Percentiles rank a stretch among this genome's conserved stretches.
Evolutionary conservation across 352 stramenopile species (phyloP).

Genomic region (Pythium rishiriense): DNA sequence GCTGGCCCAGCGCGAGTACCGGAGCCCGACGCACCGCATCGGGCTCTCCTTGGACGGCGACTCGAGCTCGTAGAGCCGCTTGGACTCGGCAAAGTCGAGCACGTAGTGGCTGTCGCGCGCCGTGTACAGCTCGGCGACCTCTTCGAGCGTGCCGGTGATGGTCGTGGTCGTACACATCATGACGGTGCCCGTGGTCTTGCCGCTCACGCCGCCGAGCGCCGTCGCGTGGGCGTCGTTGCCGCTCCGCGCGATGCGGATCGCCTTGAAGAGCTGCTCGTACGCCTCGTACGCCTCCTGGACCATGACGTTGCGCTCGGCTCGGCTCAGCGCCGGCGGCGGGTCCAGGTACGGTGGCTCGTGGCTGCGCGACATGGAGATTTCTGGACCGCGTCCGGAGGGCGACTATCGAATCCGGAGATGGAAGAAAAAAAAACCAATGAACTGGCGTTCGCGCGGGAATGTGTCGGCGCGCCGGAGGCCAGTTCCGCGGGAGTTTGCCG

Average conservation of each 20-base stretch:
- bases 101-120: conserved; percentile 40
- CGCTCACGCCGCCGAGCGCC: conserved; percentile 30
- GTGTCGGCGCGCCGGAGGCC: not conserved
- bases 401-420: not conserved
- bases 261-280: conserved; percentile 29
- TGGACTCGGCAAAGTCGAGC: conserved; percentile 51
- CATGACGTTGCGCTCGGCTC: conserved; percentile 13
- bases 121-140: conserved; percentile 63
- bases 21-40: conserved; percentile 46
- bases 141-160: conserved; percentile 57
- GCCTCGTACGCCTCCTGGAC: conserved; percentile 24
- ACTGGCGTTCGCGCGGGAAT: not conserved
- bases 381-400: not conserved
- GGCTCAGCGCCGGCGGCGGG: conserved; percentile 19
- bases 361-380: conserved; percentile 4
- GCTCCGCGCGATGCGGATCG: conserved; percentile 28
- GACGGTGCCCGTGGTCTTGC: conserved; percentile 41
- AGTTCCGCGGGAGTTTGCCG: not conserved
- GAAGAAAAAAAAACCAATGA: too few relatives aligned
- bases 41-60: conserved; percentile 38
- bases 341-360: conserved; percentile 14
- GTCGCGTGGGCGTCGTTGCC: conserved; percentile 30
- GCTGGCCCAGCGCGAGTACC: conserved; percentile 62
- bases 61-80: conserved; percentile 57
- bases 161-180: conserved; percentile 60